phyloP scores from a whole-genome alignment of 345 rosid species.

The Camelina laxa region DNA sequence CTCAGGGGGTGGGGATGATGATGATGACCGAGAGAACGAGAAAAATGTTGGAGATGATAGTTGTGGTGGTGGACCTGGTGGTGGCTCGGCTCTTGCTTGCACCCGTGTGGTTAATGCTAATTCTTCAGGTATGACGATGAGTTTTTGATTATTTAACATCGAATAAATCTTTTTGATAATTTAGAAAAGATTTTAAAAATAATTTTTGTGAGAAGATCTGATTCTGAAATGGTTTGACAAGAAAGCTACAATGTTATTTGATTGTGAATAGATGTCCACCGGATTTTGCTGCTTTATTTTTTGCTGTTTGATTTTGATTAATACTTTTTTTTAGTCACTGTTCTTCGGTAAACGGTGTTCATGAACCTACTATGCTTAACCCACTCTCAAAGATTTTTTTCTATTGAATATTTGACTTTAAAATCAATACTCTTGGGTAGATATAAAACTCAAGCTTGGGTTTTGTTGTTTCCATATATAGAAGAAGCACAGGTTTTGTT shows the following conservation, averaged over 20 bases:
- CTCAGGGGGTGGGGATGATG: conserved; percentile 45
- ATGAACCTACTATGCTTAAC: conserved; percentile 9
- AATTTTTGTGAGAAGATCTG: neutral
- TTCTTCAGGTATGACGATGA: conserved; percentile 39
- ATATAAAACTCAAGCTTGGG: neutral
- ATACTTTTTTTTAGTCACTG: conserved; percentile 12
- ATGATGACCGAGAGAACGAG: conserved; percentile 45
- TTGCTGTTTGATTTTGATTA: conserved; percentile 16
- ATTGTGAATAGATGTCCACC: conserved; percentile 28
- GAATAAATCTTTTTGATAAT: neutral
- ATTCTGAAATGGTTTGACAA: conserved; percentile 14
- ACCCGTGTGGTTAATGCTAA: conserved; percentile 38
- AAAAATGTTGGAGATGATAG: conserved; percentile 17
- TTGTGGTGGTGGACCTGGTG: conserved; percentile 31
- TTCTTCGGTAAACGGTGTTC: conserved; percentile 28
- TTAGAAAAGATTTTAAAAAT: neutral
- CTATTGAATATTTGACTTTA: neutral
- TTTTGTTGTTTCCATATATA: neutral
- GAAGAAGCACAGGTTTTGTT: neutral
- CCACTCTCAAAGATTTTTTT: conserved; percentile 10
- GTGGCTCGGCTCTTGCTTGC: conserved; percentile 37
- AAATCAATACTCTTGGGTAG: neutral
- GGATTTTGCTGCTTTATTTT: conserved; percentile 9
- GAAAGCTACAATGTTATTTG: conserved; percentile 3
- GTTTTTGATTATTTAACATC: neutral